Evolutionary conservation across 2,329 filamentous ascomycete species (phyloP).

Genomic region (Cryoendolithus antarcticus): DNA sequence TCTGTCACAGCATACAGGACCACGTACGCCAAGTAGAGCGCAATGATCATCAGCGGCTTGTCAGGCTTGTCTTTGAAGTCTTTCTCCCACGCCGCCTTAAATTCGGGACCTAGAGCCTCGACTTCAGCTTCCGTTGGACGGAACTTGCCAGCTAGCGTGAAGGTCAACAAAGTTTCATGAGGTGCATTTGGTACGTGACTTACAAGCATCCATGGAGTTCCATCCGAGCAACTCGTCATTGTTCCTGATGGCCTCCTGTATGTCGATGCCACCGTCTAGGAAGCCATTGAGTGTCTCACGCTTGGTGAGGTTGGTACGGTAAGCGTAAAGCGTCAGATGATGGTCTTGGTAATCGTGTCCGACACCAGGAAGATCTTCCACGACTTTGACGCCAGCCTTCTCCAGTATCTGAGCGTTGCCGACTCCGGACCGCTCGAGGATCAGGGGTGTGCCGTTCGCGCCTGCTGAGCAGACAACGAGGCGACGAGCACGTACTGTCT

Average conservation of each 20-base stretch:
- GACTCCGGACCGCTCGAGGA: slow-evolving; percentile 54
- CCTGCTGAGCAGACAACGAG: slow-evolving; percentile 42
- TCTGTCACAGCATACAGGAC: not conserved
- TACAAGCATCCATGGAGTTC: slow-evolving; percentile 41
- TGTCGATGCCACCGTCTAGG: slow-evolving; percentile 34
- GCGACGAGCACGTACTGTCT: slow-evolving; percentile 39
- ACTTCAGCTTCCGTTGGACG: slow-evolving; percentile 43
- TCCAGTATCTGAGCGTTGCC: slow-evolving; percentile 40
- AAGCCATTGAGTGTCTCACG: slow-evolving; percentile 42
- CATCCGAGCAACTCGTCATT: slow-evolving; percentile 42
- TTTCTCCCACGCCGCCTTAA: slow-evolving; percentile 40
- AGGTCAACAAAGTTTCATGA: too few relatives aligned
- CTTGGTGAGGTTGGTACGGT: slow-evolving; percentile 33
- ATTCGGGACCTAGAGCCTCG: slow-evolving; percentile 37
- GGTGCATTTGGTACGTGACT: not conserved
- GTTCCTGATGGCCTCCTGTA: slow-evolving; percentile 31
- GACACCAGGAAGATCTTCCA: slow-evolving; percentile 38
- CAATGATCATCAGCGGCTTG: slow-evolving; percentile 37
- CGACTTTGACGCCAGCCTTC: slow-evolving; percentile 31
- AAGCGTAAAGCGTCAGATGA: slow-evolving; percentile 41
- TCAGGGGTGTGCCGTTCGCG: slow-evolving; percentile 39
- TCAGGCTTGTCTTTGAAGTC: slow-evolving; percentile 38
- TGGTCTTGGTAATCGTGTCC: slow-evolving; percentile 46
- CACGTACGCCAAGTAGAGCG: slow-evolving; percentile 25
- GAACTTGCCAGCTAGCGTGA: slow-evolving; percentile 32